Percentiles rank a stretch among this genome's conserved stretches.
phyloP scores from a whole-genome alignment of 2,329 filamentous ascomycete species.

The Huntiella bhutanensis region DNA sequence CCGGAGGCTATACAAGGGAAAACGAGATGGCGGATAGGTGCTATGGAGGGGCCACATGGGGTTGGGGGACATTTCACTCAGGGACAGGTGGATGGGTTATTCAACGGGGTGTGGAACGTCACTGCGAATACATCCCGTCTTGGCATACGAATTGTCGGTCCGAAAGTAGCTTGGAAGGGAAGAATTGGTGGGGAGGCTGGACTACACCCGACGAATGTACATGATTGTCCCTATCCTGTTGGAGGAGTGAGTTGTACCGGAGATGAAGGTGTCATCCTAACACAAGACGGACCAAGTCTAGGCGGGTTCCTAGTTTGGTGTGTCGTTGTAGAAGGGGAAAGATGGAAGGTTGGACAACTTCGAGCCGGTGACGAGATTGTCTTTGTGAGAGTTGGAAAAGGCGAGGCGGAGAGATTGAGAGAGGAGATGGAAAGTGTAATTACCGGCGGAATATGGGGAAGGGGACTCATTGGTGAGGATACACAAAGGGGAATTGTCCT shows the following conservation, averaged over 20 bases:
- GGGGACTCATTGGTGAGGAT: not conserved
- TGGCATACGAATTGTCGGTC: slow-evolving; percentile 22
- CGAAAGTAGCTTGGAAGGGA: slow-evolving; percentile 21
- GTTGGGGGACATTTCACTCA: slow-evolving; percentile 21
- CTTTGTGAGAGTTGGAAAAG: slow-evolving; percentile 17
- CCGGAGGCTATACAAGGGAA: not conserved
- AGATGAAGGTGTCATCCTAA: slow-evolving; percentile 22
- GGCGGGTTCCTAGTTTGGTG: slow-evolving; percentile 24
- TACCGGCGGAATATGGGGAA: not conserved
- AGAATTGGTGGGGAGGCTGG: slow-evolving; percentile 21
- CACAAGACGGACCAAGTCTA: slow-evolving; percentile 23
- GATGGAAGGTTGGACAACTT: slow-evolving; percentile 25
- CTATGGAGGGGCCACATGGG: slow-evolving; percentile 22
- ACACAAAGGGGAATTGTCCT: not conserved
- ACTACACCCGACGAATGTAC: slow-evolving; percentile 24
- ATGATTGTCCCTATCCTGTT: slow-evolving; percentile 22
- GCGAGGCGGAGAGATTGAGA: slow-evolving; percentile 12
- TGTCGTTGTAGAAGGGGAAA: slow-evolving; percentile 20
- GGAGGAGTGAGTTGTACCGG: slow-evolving; percentile 26
- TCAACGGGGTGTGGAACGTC: slow-evolving; percentile 20
- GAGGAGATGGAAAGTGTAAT: not conserved
- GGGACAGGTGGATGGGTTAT: slow-evolving; percentile 15
- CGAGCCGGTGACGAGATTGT: slow-evolving; percentile 21
- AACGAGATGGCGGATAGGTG: slow-evolving; percentile 17
- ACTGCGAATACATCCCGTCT: slow-evolving; percentile 24